Conservation (phyloP, 2,329 filamentous ascomycete genomes). For the Ophiostoma sp. region DNA sequence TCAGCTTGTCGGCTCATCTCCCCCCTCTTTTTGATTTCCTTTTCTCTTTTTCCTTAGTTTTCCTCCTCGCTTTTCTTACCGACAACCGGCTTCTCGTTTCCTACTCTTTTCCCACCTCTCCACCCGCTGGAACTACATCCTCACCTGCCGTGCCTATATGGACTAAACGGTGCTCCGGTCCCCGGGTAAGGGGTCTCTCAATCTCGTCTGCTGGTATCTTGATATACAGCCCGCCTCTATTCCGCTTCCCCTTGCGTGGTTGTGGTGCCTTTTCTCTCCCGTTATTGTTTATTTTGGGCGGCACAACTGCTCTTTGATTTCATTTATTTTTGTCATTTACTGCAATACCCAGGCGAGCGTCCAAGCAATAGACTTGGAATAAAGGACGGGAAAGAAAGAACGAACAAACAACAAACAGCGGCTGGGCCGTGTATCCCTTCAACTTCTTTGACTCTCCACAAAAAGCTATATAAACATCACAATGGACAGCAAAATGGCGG, state of each 20-base stretch:
- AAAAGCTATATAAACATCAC: not conserved
- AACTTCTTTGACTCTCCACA: not conserved
- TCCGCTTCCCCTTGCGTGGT: not conserved
- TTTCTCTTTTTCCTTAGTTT: not conserved
- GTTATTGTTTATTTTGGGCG: not conserved
- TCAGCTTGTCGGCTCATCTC: not conserved
- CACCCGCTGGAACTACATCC: not conserved
- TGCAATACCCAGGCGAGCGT: constrained; percentile 21
- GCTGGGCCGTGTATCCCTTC: constrained; percentile 1
- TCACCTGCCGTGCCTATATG: not conserved
- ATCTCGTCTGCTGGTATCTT: constrained; percentile 8
- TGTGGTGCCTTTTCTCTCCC: not conserved
- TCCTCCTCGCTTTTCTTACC: not conserved
- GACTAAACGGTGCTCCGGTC: constrained; percentile 13
- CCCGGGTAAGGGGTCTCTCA: constrained; percentile 5
- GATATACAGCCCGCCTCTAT: not conserved
- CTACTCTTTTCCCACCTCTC: not conserved
- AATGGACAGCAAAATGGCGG: not conserved
- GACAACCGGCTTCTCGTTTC: not conserved
- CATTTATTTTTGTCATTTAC: constrained; percentile 2
- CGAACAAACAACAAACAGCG: not conserved
- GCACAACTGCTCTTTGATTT: not conserved
- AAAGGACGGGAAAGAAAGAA: not conserved
- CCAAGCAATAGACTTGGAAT: not conserved
- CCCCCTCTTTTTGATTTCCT: not conserved